phyloP scores from a whole-genome alignment of 441 rosid genomes.

The Brassica hybrid region DNA sequence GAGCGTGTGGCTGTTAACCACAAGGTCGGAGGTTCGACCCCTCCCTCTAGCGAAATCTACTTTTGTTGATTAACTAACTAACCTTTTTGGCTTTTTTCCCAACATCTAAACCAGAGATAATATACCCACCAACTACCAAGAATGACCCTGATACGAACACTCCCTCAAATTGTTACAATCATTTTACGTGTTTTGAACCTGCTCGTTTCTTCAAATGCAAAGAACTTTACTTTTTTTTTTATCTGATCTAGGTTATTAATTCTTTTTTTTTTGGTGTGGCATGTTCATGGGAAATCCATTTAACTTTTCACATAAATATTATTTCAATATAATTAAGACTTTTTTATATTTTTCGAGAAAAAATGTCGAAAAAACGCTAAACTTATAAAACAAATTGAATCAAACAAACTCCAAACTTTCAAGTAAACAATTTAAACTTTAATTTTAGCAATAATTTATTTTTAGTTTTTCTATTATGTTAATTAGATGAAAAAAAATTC shows the following conservation, averaged over 20 bases:
- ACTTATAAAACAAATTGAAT: neutral
- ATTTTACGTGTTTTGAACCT: neutral
- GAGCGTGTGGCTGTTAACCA: conserved; percentile 99
- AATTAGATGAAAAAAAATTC: too few relatives aligned
- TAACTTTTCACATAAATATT: neutral
- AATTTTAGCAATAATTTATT: too few relatives aligned
- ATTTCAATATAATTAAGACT: neutral
- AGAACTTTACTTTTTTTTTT: neutral
- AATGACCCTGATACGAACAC: too few relatives aligned
- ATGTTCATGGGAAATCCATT: neutral
- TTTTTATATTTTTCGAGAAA: neutral
- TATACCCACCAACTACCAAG: too few relatives aligned
- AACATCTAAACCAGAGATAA: neutral
- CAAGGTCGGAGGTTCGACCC: conserved; percentile 70
- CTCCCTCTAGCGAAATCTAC: conserved; percentile 27
- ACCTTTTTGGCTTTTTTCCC: neutral
- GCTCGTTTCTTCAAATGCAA: neutral
- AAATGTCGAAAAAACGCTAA: neutral
- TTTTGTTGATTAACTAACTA: neutral
- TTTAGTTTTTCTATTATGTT: too few relatives aligned
- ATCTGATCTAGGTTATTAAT: neutral
- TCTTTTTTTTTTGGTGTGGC: neutral
- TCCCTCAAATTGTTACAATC: too few relatives aligned
- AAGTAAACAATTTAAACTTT: too few relatives aligned
- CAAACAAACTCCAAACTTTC: neutral